phyloP scores from a whole-genome alignment of 352 stramenopile genomes.

The Globisporangium heterothallicum region DNA sequence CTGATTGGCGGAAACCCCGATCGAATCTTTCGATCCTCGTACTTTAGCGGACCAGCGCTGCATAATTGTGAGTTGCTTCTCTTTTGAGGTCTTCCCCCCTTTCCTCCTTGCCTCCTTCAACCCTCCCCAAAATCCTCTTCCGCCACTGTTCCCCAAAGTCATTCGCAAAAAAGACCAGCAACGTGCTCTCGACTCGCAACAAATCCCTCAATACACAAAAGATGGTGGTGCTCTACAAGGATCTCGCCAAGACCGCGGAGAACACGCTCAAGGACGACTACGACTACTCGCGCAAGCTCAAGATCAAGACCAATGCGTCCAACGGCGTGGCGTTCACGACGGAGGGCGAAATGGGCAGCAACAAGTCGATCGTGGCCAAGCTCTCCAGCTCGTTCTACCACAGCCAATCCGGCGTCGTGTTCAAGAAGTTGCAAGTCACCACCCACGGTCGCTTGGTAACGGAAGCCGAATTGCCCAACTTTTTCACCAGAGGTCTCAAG shows the following conservation, averaged over 20 bases:
- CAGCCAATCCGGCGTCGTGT: conserved; percentile 46
- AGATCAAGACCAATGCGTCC: conserved; percentile 86
- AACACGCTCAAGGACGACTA: conserved; percentile 86
- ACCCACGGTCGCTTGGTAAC: conserved; percentile 72
- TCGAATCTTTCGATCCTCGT: conserved; percentile 15
- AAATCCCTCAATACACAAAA: conserved; percentile 8
- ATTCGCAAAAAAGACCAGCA: conserved; percentile 57
- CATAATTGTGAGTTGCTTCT: background rate
- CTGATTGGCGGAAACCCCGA: conserved; percentile 1
- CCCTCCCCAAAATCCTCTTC: background rate
- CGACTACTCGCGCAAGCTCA: conserved; percentile 88
- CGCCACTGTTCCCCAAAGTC: conserved; percentile 16
- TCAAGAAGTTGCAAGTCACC: conserved; percentile 87
- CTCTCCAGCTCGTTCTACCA: conserved; percentile 72
- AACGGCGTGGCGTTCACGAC: conserved; percentile 86
- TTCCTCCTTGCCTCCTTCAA: conserved; percentile 7
- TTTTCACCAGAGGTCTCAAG: conserved; percentile 77
- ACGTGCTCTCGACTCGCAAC: conserved; percentile 1
- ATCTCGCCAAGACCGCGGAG: conserved; percentile 82
- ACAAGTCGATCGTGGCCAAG: conserved; percentile 86
- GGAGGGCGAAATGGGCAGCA: conserved; percentile 78
- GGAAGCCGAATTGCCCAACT: conserved; percentile 76
- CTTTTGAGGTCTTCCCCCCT: conserved; percentile 5
- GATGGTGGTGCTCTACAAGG: conserved; percentile 83
- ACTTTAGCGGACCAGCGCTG: conserved; percentile 39